These are phyloP conservation scores for Picea glauca DNA, from an alignment of 75 land plant genomes.

Conservation along the genomic window DNA sequence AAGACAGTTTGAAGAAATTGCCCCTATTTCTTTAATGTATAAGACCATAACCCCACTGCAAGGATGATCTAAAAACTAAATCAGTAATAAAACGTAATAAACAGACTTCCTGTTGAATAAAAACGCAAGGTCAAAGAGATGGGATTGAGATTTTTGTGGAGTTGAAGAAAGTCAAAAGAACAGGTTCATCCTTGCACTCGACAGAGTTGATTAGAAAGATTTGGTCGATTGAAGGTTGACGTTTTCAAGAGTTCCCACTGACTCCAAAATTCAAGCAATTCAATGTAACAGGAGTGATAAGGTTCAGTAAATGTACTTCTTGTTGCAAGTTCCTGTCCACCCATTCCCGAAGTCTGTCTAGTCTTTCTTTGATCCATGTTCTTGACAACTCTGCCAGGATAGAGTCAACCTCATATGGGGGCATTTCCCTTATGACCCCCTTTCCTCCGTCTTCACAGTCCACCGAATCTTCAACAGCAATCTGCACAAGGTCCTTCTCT, in stretches of 20 bases:
- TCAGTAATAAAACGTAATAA: neutral
- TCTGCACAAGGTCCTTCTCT: slow-evolving; percentile 87
- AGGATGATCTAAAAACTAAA: neutral
- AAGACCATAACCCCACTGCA: neutral
- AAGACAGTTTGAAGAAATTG: neutral
- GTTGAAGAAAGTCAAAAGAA: neutral
- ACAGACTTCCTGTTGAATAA: neutral
- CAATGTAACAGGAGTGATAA: neutral
- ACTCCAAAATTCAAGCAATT: too few species aligned
- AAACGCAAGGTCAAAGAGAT: neutral
- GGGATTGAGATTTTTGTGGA: neutral
- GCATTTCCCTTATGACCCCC: slow-evolving; percentile 91
- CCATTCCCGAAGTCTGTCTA: slow-evolving; percentile 76
- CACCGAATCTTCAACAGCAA: slow-evolving; percentile 94
- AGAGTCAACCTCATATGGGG: slow-evolving; percentile 87
- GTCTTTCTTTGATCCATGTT: slow-evolving; percentile 71
- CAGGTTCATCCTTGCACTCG: neutral
- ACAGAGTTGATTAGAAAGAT: neutral
- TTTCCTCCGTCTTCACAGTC: slow-evolving; percentile 99
- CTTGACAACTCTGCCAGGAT: slow-evolving; percentile 62
- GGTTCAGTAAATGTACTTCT: slow-evolving; percentile 56
- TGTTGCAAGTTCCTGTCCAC: slow-evolving; percentile 74
- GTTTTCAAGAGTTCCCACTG: neutral
- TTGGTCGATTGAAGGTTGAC: neutral
- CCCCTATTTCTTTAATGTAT: neutral